These are phyloP conservation scores for Colletotrichum gloeosporioides DNA, from an alignment of 2,329 filamentous ascomycete species.

Conservation along the genomic window DNA sequence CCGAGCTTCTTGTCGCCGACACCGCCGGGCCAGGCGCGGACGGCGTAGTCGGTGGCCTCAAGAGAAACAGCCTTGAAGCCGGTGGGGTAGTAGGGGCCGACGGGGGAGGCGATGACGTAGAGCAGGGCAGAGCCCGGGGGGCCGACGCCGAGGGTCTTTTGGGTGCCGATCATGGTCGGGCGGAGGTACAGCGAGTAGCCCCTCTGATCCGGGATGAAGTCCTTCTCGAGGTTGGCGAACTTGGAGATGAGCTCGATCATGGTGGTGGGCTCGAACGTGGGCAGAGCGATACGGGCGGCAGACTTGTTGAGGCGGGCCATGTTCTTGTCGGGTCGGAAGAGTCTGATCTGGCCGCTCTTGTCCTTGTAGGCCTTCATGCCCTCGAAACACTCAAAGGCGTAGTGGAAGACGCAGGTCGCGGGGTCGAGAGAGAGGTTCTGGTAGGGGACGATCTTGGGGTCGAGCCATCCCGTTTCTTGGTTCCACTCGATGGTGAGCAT, in stretches of 20 bases:
- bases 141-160: slow-evolving; percentile 89
- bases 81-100: slow-evolving; percentile 97
- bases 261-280: slow-evolving; percentile 77
- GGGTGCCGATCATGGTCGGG: slow-evolving; percentile 96
- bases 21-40: slow-evolving; percentile 96
- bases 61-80: slow-evolving; percentile 97
- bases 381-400: slow-evolving; percentile 97
- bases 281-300: slow-evolving; percentile 87
- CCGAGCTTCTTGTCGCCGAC: slow-evolving; percentile 98
- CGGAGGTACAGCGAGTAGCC: slow-evolving; percentile 96
- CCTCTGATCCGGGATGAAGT: slow-evolving; percentile 85
- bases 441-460: slow-evolving; percentile 87
- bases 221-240: slow-evolving; percentile 80
- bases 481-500: slow-evolving; percentile 98
- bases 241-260: slow-evolving; percentile 83
- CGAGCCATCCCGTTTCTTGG: slow-evolving; percentile 79
- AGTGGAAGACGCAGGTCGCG: slow-evolving; percentile 97
- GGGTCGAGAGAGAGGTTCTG: slow-evolving; percentile 97
- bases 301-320: slow-evolving; percentile 96
- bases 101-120: slow-evolving; percentile 94
- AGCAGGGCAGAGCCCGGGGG: slow-evolving; percentile 91
- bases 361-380: slow-evolving; percentile 99
- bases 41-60: slow-evolving; percentile 95
- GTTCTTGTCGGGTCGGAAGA: slow-evolving; percentile 96
- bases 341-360: slow-evolving; percentile 74